phyloP scores from a whole-genome alignment of 1,284 basidiomycete genomes.

The Macrocybe sp. region DNA sequence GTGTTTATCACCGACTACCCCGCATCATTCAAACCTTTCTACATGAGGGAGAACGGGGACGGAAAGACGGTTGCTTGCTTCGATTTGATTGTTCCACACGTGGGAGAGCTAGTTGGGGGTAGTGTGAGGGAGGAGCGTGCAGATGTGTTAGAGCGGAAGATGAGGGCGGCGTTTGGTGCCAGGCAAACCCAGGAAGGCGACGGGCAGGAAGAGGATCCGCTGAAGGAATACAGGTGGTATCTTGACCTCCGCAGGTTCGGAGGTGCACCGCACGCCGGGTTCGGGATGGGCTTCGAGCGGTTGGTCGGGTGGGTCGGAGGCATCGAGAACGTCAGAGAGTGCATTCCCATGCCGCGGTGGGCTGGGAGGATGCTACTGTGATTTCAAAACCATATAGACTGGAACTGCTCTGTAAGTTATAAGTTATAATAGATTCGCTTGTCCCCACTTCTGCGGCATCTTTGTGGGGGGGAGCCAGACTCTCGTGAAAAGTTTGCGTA shows the following conservation, averaged over 20 bases:
- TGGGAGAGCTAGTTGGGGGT: conserved; percentile 92
- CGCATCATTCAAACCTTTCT: conserved; percentile 82
- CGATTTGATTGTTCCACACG: conserved; percentile 83
- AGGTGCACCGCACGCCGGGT: conserved; percentile 87
- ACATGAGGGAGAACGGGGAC: conserved; percentile 73
- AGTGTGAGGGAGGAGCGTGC: conserved; percentile 85
- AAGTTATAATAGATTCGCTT: too few relatives aligned
- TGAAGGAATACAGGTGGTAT: conserved; percentile 80
- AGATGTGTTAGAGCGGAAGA: conserved; percentile 46
- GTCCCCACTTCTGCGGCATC: too few relatives aligned
- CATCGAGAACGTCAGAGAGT: conserved; percentile 83
- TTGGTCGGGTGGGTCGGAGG: conserved; percentile 82
- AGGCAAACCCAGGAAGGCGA: too few relatives aligned
- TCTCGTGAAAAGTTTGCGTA: too few relatives aligned
- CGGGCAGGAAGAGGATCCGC: conserved; percentile 19
- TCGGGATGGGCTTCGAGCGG: conserved; percentile 91
- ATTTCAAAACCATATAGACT: background rate
- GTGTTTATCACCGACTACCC: conserved; percentile 95
- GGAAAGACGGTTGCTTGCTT: conserved; percentile 85
- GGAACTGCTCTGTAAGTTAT: too few relatives aligned
- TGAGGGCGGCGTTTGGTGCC: conserved; percentile 28
- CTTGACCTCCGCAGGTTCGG: conserved; percentile 76
- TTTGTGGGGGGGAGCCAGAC: too few relatives aligned
- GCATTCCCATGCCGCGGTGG: conserved; percentile 88
- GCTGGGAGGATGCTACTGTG: conserved; percentile 71